These are phyloP conservation scores for Fagus sylvatica DNA, from an alignment of 306 rosid genomes.

Conservation along the genomic window DNA sequence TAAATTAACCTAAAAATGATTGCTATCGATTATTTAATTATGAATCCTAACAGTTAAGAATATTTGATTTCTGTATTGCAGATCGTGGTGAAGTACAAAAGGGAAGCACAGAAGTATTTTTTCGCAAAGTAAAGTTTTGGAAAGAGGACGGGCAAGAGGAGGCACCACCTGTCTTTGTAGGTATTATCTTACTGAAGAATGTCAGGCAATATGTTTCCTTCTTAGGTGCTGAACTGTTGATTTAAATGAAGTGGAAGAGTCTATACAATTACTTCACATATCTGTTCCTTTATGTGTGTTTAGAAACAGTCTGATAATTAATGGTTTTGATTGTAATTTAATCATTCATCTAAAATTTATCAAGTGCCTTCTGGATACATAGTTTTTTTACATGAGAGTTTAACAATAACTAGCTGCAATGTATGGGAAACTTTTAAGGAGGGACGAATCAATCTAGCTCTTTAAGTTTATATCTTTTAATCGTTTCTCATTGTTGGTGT, in stretches of 20 bases:
- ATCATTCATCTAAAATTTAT: no score
- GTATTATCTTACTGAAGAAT: slow-evolving; percentile 71
- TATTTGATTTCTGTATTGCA: slow-evolving; percentile 30
- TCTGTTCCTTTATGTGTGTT: no score
- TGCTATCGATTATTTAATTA: neutral
- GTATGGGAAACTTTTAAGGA: neutral
- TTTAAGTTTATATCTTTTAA: neutral
- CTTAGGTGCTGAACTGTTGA: slow-evolving; percentile 20
- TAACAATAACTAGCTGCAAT: no score
- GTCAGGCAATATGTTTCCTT: slow-evolving; percentile 32
- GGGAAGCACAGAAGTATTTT: slow-evolving; percentile 79
- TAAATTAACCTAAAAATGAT: no score
- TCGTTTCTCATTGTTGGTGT: neutral
- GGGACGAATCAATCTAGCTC: neutral
- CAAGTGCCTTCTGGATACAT: no score
- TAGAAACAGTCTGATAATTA: no score
- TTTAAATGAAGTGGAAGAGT: neutral
- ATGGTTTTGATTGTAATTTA: no score
- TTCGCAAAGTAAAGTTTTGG: slow-evolving; percentile 88
- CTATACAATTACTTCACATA: neutral
- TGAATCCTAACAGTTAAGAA: neutral
- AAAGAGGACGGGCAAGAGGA: slow-evolving; percentile 78
- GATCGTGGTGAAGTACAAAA: slow-evolving; percentile 78
- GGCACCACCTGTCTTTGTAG: slow-evolving; percentile 98
- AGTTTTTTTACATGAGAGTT: no score